Percentiles rank a stretch among this genome's conserved stretches.
phyloP scores from a whole-genome alignment of 2,329 filamentous ascomycete species.

The Penicillium sp. region DNA sequence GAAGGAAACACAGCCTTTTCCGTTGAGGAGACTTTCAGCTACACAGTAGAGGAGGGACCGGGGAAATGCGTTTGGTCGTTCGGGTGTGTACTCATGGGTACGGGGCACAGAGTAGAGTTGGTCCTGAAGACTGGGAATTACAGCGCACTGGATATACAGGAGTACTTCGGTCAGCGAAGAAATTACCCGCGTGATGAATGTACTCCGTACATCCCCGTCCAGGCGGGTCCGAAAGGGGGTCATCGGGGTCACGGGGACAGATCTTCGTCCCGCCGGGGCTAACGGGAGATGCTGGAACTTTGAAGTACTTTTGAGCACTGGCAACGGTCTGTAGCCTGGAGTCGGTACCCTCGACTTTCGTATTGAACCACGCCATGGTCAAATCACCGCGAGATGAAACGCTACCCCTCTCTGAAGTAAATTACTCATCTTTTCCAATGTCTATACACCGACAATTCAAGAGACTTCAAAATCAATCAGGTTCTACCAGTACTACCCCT shows the following conservation, averaged over 20 bases:
- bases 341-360: background rate
- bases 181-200: background rate
- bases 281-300: background rate
- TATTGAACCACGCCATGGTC: background rate
- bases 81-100: slow-evolving; percentile 24
- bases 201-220: slow-evolving; percentile 1
- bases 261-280: background rate
- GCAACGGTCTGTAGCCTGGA: background rate
- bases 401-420: background rate
- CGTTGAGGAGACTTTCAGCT: background rate
- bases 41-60: slow-evolving; percentile 18
- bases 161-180: background rate
- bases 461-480: too few relatives aligned
- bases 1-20: background rate
- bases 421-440: background rate
- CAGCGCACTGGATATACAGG: background rate
- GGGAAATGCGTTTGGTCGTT: slow-evolving; percentile 14
- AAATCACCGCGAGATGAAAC: background rate
- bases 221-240: background rate
- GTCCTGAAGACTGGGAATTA: slow-evolving; percentile 9
- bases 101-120: slow-evolving; percentile 26
- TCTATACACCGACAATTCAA: background rate
- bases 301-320: background rate
- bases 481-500: background rate
- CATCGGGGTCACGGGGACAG: slow-evolving; percentile 4